Percentiles rank a stretch among this genome's conserved stretches.
Conservation (phyloP, 2,329 filamentous ascomycete genomes). For the Pestalotiopsis sp. region DNA sequence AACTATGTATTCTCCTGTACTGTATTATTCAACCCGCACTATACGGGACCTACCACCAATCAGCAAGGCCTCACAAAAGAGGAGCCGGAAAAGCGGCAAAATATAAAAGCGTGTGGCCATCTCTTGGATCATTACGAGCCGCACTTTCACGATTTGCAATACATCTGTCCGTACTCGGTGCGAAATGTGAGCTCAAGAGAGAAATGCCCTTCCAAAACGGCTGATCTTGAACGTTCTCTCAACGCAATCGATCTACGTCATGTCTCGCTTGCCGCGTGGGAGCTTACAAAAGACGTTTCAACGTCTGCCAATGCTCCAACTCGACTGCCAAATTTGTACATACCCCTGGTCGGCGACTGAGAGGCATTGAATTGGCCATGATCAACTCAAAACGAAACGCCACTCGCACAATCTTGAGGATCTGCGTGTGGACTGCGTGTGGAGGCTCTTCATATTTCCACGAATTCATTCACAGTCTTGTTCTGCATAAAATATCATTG, state of each 20-base stretch:
- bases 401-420: background rate
- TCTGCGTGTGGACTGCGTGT: background rate
- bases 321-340: background rate
- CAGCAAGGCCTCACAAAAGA: background rate
- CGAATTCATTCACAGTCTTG: background rate
- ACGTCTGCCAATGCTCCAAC: background rate
- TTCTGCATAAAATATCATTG: background rate
- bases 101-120: background rate
- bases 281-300: no score
- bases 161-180: background rate
- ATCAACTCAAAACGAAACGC: background rate
- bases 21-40: background rate
- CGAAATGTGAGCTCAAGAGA: background rate
- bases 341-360: background rate
- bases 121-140: background rate
- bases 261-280: background rate
- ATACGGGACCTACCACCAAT: background rate
- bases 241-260: background rate
- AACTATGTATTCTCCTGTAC: conserved; percentile 15
- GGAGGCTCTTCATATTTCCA: background rate
- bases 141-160: background rate
- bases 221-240: no score
- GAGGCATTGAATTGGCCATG: background rate
- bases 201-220: no score
- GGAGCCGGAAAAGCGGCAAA: background rate